Evolutionary conservation across 2,329 filamentous ascomycete genomes (phyloP).

Genomic region (Decorospora gaudefroyi): DNA sequence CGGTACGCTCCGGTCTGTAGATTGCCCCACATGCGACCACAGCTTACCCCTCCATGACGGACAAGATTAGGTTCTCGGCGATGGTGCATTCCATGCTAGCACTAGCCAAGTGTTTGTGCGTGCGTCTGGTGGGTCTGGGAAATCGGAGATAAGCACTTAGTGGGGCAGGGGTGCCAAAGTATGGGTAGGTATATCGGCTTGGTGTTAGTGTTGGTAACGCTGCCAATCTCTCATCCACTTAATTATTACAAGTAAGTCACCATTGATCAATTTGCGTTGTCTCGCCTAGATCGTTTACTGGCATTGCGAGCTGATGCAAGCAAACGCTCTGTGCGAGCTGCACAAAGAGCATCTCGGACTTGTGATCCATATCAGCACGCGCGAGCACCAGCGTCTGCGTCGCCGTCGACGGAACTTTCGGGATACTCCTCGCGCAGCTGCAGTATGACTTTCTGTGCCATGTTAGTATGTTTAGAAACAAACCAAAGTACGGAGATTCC

Average conservation of each 20-base stretch:
- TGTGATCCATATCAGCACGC: slow-evolving; percentile 24
- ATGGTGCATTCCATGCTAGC: slow-evolving; percentile 11
- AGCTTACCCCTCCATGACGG: slow-evolving; percentile 19
- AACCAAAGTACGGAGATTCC: neutral
- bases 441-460: slow-evolving; percentile 52
- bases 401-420: slow-evolving; percentile 34
- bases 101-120: neutral
- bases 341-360: slow-evolving; percentile 14
- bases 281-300: too few relatives aligned
- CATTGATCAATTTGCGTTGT: slow-evolving; percentile 1
- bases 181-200: neutral
- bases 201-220: slow-evolving; percentile 3
- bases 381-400: slow-evolving; percentile 28
- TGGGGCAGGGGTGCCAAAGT: slow-evolving; percentile 1
- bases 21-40: slow-evolving; percentile 18
- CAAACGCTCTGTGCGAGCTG: slow-evolving; percentile 15
- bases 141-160: slow-evolving; percentile 7
- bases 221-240: slow-evolving; percentile 1
- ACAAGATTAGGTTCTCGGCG: slow-evolving; percentile 6
- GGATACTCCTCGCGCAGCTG: slow-evolving; percentile 52
- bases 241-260: too few relatives aligned
- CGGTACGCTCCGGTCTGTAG: slow-evolving; percentile 13
- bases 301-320: slow-evolving; percentile 3
- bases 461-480: slow-evolving; percentile 14
- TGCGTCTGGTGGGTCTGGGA: neutral